Evolutionary conservation across 192 early-diverging fungal species (phyloP).

Genomic region (Gamsiella multidivaricata): DNA sequence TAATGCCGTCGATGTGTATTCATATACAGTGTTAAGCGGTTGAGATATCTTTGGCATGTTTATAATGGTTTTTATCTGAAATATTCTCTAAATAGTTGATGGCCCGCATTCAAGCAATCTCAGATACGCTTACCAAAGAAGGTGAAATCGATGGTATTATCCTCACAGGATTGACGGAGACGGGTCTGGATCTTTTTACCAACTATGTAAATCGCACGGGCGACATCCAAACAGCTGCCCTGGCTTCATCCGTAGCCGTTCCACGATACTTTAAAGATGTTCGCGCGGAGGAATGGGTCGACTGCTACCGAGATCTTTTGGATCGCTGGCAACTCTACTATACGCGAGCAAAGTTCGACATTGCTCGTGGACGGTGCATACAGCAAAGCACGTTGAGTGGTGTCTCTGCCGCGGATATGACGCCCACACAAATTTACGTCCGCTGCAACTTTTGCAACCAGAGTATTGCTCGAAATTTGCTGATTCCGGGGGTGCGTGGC

Average conservation of each 20-base stretch:
- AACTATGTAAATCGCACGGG: slow-evolving; percentile 85
- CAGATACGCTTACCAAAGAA: slow-evolving; percentile 60
- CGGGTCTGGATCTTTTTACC: slow-evolving; percentile 79
- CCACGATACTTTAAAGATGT: slow-evolving; percentile 68
- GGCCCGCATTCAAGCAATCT: slow-evolving; percentile 66
- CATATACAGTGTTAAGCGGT: too few relatives aligned
- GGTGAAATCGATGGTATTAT: slow-evolving; percentile 88
- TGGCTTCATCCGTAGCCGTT: slow-evolving; percentile 73
- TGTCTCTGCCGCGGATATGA: slow-evolving; percentile 61
- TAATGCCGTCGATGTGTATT: slow-evolving; percentile 31
- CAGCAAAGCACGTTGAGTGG: slow-evolving; percentile 59
- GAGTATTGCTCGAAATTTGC: slow-evolving; percentile 64
- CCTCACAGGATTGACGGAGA: slow-evolving; percentile 80
- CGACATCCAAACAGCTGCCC: slow-evolving; percentile 90
- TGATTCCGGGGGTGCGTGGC: slow-evolving; percentile 58
- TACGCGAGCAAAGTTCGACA: slow-evolving; percentile 91
- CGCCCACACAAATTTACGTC: slow-evolving; percentile 83
- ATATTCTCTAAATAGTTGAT: slow-evolving; percentile 59
- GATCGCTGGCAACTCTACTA: slow-evolving; percentile 92
- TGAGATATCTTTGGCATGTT: background rate
- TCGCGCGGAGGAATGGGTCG: slow-evolving; percentile 78
- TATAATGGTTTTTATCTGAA: background rate
- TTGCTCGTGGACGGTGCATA: slow-evolving; percentile 76
- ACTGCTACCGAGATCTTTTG: slow-evolving; percentile 86
- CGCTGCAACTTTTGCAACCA: slow-evolving; percentile 91